Conservation (phyloP, 164 flowering plant genomes). For the Macadamia integrifolia region DNA sequence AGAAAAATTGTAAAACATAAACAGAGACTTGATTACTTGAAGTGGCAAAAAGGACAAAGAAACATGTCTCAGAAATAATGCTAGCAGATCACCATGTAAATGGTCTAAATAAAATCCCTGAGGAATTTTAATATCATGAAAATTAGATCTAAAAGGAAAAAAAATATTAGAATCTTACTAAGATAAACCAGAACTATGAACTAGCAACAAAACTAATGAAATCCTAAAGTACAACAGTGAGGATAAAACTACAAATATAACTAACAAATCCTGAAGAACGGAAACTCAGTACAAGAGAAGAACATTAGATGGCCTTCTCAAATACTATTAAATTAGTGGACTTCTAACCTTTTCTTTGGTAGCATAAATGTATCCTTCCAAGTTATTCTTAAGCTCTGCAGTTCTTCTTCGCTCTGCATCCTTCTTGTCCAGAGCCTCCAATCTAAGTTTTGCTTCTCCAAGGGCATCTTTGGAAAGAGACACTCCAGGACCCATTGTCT, state of each 20-base stretch:
- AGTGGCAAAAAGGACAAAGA: too few species aligned
- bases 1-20: too few species aligned
- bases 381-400: slow-evolving; percentile 87
- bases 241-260: too few species aligned
- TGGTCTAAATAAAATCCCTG: too few species aligned
- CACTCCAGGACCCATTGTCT: slow-evolving; percentile 65
- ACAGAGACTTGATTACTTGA: too few species aligned
- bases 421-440: slow-evolving; percentile 73
- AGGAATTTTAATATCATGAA: not conserved
- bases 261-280: not conserved
- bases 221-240: not conserved
- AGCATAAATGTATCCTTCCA: slow-evolving; percentile 87
- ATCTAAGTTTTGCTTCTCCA: slow-evolving; percentile 58
- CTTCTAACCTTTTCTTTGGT: slow-evolving; percentile 83
- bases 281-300: not conserved
- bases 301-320: not conserved
- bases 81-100: too few species aligned
- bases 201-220: not conserved
- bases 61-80: too few species aligned
- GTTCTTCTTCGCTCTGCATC: slow-evolving; percentile 90
- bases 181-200: not conserved
- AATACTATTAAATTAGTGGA: not conserved
- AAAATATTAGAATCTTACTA: not conserved
- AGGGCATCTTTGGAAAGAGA: slow-evolving; percentile 64
- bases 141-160: not conserved